phyloP scores from a whole-genome alignment of 495 filamentous ascomycete species.

The Aspergillus wentii region DNA sequence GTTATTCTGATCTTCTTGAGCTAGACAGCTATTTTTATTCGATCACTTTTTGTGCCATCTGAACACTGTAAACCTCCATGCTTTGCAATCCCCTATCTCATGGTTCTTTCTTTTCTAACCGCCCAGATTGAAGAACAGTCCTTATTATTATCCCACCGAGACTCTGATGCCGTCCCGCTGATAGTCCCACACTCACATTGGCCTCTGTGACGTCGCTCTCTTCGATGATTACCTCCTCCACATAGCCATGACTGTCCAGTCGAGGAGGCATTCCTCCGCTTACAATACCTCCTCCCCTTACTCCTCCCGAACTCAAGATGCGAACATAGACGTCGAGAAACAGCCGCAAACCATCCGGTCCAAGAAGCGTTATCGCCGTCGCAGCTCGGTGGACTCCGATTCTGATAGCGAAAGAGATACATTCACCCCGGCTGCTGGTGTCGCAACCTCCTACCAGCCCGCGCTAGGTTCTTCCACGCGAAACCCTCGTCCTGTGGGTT shows the following conservation, averaged over 20 bases:
- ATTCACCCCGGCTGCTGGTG: conserved; percentile 21
- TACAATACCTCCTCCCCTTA: conserved; percentile 25
- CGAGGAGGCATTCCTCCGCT: conserved; percentile 29
- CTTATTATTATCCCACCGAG: too few species aligned
- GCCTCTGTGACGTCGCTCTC: neutral
- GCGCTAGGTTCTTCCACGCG: conserved; percentile 33
- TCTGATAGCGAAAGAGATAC: conserved; percentile 24
- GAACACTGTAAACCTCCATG: too few species aligned
- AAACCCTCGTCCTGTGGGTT: conserved; percentile 31
- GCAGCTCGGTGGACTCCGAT: conserved; percentile 22
- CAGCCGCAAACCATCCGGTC: conserved; percentile 19
- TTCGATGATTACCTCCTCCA: conserved; percentile 3
- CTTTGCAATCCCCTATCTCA: too few species aligned
- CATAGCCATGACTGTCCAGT: conserved; percentile 32
- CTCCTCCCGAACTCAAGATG: conserved; percentile 10
- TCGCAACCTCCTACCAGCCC: conserved; percentile 31
- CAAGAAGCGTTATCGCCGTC: conserved; percentile 15
- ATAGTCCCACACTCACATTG: conserved; percentile 1
- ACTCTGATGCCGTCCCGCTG: conserved; percentile 5
- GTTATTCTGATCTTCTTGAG: too few species aligned
- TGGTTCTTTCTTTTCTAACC: too few species aligned
- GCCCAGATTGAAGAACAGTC: too few species aligned
- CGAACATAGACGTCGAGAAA: conserved; percentile 33
- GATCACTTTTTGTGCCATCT: too few species aligned
- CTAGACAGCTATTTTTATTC: too few species aligned